These are phyloP conservation scores for Neopestalotiopsis sp. DNA, from an alignment of 2,329 filamentous ascomycete genomes.

Conservation along the genomic window DNA sequence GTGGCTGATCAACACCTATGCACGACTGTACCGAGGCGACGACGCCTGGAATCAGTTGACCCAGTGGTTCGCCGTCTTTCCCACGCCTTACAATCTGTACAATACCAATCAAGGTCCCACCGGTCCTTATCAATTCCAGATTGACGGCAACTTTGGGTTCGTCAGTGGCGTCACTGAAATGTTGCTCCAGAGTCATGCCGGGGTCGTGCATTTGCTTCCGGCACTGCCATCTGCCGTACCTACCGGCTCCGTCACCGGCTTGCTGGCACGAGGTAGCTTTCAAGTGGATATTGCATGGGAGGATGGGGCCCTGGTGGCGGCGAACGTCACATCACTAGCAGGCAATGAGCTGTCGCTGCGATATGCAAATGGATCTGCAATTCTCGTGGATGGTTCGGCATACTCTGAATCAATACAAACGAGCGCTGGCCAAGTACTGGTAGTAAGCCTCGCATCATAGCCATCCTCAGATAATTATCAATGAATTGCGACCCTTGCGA, in stretches of 20 bases:
- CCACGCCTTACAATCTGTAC: conserved; percentile 42
- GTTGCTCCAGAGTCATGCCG: conserved; percentile 44
- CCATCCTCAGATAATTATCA: too few species aligned
- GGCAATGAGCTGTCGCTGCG: conserved; percentile 27
- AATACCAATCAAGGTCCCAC: conserved; percentile 24
- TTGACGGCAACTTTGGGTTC: conserved; percentile 56
- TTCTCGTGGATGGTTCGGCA: conserved; percentile 25
- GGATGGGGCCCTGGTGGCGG: conserved; percentile 23
- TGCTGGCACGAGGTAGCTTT: conserved; percentile 28
- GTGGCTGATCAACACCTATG: conserved; percentile 51
- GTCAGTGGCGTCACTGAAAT: conserved; percentile 49
- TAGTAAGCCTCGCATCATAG: not conserved
- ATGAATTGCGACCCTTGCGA: too few species aligned
- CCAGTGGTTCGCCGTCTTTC: conserved; percentile 40
- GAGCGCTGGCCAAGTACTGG: conserved; percentile 14
- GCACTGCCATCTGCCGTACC: conserved; percentile 29
- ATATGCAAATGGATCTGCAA: conserved; percentile 21
- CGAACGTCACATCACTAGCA: conserved; percentile 27
- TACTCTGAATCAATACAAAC: conserved; percentile 23
- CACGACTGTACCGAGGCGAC: conserved; percentile 44
- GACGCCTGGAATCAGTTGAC: conserved; percentile 40
- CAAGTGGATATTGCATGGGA: conserved; percentile 28
- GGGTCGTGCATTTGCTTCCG: conserved; percentile 30
- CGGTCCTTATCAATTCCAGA: conserved; percentile 42
- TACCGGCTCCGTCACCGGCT: conserved; percentile 26